phyloP scores from a whole-genome alignment of 805 yeast genomes.

The Yamadazyma nakazawae region DNA sequence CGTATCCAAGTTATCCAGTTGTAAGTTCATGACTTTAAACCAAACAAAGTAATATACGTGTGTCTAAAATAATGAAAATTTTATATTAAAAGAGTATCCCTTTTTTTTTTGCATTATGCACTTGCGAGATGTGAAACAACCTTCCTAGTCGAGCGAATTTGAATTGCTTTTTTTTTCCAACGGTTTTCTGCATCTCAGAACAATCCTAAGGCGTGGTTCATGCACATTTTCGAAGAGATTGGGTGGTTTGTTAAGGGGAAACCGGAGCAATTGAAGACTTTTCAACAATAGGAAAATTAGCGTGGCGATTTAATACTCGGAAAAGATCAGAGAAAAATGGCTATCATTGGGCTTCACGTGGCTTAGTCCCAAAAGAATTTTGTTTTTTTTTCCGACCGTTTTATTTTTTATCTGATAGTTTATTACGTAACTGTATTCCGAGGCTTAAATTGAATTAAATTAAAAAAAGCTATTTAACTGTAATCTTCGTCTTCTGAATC shows the following conservation, averaged over 20 bases:
- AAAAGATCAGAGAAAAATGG: too few relatives aligned
- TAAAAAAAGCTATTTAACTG: conserved; percentile 7
- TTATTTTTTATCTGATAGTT: too few relatives aligned
- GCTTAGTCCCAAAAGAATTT: too few relatives aligned
- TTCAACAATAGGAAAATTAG: too few relatives aligned
- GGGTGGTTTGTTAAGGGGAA: too few relatives aligned
- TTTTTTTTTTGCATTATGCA: background rate
- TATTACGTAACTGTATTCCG: too few relatives aligned
- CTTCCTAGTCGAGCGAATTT: background rate
- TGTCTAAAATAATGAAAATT: background rate
- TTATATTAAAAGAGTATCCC: background rate
- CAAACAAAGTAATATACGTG: background rate
- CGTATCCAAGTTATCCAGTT: conserved; percentile 9
- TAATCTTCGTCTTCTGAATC: conserved; percentile 59
- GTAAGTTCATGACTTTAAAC: background rate
- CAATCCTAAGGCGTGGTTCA: too few relatives aligned
- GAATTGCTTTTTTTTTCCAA: conserved; percentile 7
- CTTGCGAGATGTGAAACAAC: conserved; percentile 1
- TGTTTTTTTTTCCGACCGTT: too few relatives aligned
- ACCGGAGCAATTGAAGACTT: too few relatives aligned
- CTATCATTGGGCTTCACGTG: too few relatives aligned
- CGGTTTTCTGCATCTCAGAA: background rate
- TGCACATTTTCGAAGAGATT: too few relatives aligned
- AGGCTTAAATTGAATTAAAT: background rate
- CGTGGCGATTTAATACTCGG: too few relatives aligned